These are phyloP conservation scores for Maudiozyma pseudohumilis DNA, from an alignment of 805 yeast species.

Conservation along the genomic window DNA sequence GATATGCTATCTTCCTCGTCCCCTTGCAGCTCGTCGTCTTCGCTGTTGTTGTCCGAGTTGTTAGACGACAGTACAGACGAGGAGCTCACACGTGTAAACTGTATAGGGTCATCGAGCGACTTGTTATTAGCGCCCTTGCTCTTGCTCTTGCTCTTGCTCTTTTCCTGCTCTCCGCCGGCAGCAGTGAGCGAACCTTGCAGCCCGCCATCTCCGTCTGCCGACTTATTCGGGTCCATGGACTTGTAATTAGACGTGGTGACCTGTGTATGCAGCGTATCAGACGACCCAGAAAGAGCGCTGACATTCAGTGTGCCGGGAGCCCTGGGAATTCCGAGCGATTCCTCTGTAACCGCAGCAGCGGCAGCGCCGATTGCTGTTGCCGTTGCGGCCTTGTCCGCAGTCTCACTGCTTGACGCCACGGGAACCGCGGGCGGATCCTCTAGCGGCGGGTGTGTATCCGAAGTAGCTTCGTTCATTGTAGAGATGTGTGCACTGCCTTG, in stretches of 20 bases:
- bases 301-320: constrained; percentile 39
- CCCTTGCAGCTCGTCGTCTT: not conserved
- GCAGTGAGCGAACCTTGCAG: no score
- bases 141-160: not conserved
- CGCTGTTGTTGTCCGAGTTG: constrained; percentile 1
- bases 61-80: constrained; percentile 11
- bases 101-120: constrained; percentile 32
- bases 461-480: no score
- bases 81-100: constrained; percentile 35
- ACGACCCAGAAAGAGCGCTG: constrained; percentile 30
- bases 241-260: constrained; percentile 14
- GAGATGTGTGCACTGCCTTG: no score
- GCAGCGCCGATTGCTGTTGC: no score
- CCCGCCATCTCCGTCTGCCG: not conserved
- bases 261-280: no score
- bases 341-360: not conserved
- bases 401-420: no score
- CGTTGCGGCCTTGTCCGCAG: no score
- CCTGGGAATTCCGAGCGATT: constrained; percentile 28
- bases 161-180: no score
- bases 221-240: constrained; percentile 39
- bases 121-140: constrained; percentile 3
- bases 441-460: no score
- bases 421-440: no score
- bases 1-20: not conserved